A percentile compares a stretch with the other conserved stretches of the same genome.
These are phyloP conservation scores for Calendula officinalis DNA, from an alignment of 129 eudicot genomes.

Conservation along the genomic window DNA sequence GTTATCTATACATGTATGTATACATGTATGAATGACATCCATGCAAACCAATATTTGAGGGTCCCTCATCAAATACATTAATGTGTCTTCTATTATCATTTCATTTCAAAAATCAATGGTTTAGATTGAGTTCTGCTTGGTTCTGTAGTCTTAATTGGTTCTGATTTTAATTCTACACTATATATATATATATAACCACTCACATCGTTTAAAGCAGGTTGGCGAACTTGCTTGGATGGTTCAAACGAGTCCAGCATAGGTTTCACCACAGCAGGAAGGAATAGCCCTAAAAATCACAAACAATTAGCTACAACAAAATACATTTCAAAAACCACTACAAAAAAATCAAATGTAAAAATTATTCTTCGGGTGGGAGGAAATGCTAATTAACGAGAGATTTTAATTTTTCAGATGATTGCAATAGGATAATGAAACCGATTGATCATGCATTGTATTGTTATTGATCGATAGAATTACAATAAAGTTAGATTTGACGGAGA, in stretches of 20 bases:
- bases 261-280: conserved; percentile 97
- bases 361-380: too few relatives aligned
- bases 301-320: neutral
- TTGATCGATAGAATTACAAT: too few relatives aligned
- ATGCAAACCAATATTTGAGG: neutral
- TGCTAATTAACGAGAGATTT: neutral
- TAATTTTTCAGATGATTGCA: neutral
- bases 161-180: too few relatives aligned
- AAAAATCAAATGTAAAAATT: too few relatives aligned
- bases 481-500: neutral
- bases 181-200: conserved; percentile 14
- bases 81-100: too few relatives aligned
- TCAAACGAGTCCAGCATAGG: conserved; percentile 83
- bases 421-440: conserved; percentile 9
- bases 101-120: too few relatives aligned
- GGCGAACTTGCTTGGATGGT: conserved; percentile 68
- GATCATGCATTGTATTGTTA: neutral
- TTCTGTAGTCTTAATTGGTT: too few relatives aligned
- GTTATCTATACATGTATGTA: too few relatives aligned
- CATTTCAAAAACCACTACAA: neutral
- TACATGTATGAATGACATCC: too few relatives aligned
- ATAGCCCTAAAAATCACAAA: conserved; percentile 54
- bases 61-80: too few relatives aligned
- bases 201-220: conserved; percentile 70
- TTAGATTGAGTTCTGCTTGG: too few relatives aligned